Evolutionary conservation across 106 monocot species (phyloP).

Genomic region (Platanthera guangdongensis): DNA sequence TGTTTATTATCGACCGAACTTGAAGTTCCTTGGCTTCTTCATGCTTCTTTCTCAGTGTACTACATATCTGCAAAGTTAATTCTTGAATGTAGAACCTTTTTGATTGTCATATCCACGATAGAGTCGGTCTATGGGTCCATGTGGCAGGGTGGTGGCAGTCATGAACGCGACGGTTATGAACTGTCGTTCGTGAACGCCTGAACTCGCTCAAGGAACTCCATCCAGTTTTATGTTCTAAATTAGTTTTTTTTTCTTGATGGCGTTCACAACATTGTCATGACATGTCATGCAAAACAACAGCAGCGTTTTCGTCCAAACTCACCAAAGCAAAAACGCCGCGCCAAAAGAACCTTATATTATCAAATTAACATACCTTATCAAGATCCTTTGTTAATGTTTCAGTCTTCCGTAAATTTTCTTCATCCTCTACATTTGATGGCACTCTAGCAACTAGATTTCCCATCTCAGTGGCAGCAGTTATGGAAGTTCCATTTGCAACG

Average conservation of each 20-base stretch:
- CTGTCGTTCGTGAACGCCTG: no score
- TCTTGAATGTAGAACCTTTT: neutral
- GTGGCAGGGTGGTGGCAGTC: no score
- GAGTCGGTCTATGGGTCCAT: no score
- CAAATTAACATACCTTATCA: constrained; percentile 52
- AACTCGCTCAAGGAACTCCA: no score
- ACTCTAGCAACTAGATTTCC: constrained; percentile 27
- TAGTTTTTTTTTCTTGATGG: no score
- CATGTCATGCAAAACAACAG: no score
- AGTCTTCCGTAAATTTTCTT: constrained; percentile 59
- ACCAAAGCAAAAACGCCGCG: no score
- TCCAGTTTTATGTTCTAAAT: no score
- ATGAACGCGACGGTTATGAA: no score
- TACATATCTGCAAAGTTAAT: constrained; percentile 49
- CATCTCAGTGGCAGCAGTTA: constrained; percentile 8
- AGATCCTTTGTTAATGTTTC: constrained; percentile 73
- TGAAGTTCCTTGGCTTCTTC: constrained; percentile 85
- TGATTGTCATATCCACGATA: no score
- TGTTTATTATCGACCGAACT: constrained; percentile 66
- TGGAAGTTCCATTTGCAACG: constrained; percentile 16
- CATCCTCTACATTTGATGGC: constrained; percentile 31
- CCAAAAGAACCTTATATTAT: neutral
- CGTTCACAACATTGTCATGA: no score
- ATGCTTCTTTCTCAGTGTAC: constrained; percentile 67
- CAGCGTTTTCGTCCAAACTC: neutral